A percentile compares a stretch with the other conserved stretches of the same genome.
Evolutionary conservation across 148 eudicot species (phyloP).

Genomic region (Vaccinium myrtillus): DNA sequence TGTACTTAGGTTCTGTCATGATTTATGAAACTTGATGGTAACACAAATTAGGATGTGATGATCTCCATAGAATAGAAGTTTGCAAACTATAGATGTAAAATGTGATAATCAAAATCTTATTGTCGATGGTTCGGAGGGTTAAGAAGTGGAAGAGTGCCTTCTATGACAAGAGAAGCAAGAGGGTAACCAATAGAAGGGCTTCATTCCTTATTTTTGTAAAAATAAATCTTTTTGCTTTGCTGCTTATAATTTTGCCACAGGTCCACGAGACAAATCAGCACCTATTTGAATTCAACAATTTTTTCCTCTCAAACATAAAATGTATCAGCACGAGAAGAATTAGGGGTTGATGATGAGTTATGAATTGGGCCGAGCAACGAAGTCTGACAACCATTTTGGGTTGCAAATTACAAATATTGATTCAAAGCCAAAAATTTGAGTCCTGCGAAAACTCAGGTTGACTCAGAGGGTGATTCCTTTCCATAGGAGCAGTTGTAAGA

Average conservation of each 20-base stretch:
- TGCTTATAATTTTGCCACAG: neutral
- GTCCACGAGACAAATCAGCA: neutral
- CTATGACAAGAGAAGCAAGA: neutral
- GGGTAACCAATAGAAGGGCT: neutral
- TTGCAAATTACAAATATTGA: neutral
- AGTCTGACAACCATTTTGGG: neutral
- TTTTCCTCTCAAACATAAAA: neutral
- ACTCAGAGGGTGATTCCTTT: neutral
- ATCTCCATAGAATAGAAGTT: neutral
- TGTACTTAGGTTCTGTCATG: neutral
- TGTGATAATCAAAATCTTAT: neutral
- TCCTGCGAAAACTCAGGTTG: neutral
- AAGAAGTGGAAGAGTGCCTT: neutral
- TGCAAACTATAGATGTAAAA: neutral
- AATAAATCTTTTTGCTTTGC: neutral
- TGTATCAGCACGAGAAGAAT: neutral
- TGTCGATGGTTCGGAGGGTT: slow-evolving; percentile 1
- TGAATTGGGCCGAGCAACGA: neutral
- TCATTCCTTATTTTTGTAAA: neutral
- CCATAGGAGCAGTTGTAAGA: neutral
- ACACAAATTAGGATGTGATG: neutral
- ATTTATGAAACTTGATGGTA: neutral
- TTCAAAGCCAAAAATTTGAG: neutral
- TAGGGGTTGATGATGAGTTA: neutral
- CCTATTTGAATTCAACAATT: neutral